Evolutionary conservation across 2,329 filamentous ascomycete genomes (phyloP), one percentile per base, ranked within the genome.

Genomic region (Beauveria australis): DNA sequence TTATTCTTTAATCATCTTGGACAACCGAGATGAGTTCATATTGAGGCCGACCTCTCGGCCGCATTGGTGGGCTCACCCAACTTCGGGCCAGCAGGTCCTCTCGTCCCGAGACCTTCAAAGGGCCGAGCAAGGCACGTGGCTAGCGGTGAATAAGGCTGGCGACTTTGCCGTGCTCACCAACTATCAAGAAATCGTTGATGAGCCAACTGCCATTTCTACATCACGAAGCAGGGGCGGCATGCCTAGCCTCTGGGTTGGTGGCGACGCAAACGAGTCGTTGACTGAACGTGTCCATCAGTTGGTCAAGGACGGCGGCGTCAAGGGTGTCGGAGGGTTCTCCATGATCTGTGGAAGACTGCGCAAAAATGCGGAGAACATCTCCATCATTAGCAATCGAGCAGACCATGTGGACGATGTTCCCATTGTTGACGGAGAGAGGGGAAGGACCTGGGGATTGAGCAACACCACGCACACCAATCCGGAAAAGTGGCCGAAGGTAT

Each of bases 11-110:
- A 88, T 93, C 67, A 75, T 90, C 63, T 78, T 92, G 70, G 85
- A 92, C 75, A 93, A 93, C 72, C 83, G 89, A 67, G 89, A 93
- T 76, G 89, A 88, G 71, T 88, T 82, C 73, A 83, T 88, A 64
- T 77, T 86, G 16, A 79, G 85, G 30, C 85, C 85, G 4, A 88
- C 85, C 2, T 85, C 81, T 57, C 77, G 81, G 62, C 84, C 84
- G 7, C 80, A 86, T 70, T 88, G 84, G 84, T 88, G 84, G 84
- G 78, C 71, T 48, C 78, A 78, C 62, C 70, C 71, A 22, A 68
- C 70, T 44, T 74, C 76, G 37, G 75, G 76, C 16, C 63, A 72
- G 47, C 65, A 77, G 61, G 75, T 87, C 56, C 78, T 88, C 33
- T 87, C 84, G 6, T 77, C 84, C 22, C 78, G 83, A 61, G 85